A percentile compares a stretch with the other conserved stretches of the same genome.
Evolutionary conservation across 2,329 filamentous ascomycete species (phyloP).

Genomic region (Chaetomium strumarium): DNA sequence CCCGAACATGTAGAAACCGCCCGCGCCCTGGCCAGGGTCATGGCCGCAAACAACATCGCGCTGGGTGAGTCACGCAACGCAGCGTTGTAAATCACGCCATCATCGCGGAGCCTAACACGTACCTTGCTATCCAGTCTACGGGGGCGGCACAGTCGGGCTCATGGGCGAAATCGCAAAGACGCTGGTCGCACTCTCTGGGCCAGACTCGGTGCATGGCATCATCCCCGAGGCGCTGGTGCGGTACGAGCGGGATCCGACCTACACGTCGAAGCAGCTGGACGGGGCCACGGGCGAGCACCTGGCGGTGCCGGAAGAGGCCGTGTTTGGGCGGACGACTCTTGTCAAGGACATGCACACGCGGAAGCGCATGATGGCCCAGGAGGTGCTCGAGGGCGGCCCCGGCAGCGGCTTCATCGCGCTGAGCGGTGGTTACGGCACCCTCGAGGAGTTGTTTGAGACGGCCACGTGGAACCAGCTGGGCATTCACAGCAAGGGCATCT

Average conservation of each 20-base stretch:
- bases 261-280: constrained; percentile 38
- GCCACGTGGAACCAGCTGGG: constrained; percentile 95
- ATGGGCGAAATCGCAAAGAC: constrained; percentile 93
- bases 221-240: constrained; percentile 81
- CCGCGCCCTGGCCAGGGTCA: constrained; percentile 62
- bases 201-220: constrained; percentile 80
- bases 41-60: constrained; percentile 71
- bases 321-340: constrained; percentile 80
- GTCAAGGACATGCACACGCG: constrained; percentile 95
- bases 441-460: constrained; percentile 92
- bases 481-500: constrained; percentile 75
- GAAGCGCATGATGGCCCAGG: constrained; percentile 87
- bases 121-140: constrained; percentile 60
- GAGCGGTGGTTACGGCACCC: constrained; percentile 83
- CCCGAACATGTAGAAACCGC: constrained; percentile 74
- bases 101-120: background rate
- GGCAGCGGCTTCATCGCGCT: constrained; percentile 88
- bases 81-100: background rate
- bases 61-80: constrained; percentile 49
- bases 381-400: constrained; percentile 73
- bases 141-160: constrained; percentile 86
- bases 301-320: constrained; percentile 54
- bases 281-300: constrained; percentile 36
- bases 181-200: constrained; percentile 75
- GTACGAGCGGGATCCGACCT: constrained; percentile 64